Evolutionary conservation across 441 rosid genomes (phyloP).

Genomic region (Capsella rubella): DNA sequence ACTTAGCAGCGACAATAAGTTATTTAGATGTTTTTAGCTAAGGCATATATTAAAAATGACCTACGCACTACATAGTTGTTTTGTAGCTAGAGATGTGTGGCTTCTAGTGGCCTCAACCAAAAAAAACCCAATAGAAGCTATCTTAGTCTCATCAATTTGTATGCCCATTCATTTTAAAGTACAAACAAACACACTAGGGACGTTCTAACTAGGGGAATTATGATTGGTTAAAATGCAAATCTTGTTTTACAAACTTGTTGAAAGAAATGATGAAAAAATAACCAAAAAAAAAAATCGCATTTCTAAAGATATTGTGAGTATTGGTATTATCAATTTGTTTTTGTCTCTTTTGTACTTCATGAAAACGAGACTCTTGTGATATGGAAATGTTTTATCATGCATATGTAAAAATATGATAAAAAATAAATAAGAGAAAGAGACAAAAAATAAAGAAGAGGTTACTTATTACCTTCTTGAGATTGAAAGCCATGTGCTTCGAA

Average conservation of each 20-base stretch:
- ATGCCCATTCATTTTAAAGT: not conserved
- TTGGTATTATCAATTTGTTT: slow-evolving; percentile 1
- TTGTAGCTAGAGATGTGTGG: slow-evolving; percentile 2
- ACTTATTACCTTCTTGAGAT: slow-evolving; percentile 76
- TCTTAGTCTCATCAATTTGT: slow-evolving; percentile 23
- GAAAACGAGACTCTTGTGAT: not conserved
- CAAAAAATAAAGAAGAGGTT: slow-evolving; percentile 11
- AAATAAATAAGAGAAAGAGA: not conserved
- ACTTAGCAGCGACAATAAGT: not conserved
- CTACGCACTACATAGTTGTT: slow-evolving; percentile 3
- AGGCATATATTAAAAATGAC: not conserved
- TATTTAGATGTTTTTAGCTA: slow-evolving; percentile 3
- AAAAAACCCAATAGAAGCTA: not conserved
- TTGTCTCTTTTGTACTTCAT: slow-evolving; percentile 3
- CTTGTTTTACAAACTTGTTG: not conserved
- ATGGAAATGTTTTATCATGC: not conserved
- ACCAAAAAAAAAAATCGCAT: not conserved
- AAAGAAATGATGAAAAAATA: not conserved
- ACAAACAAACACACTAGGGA: not conserved
- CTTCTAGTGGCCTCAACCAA: slow-evolving; percentile 25
- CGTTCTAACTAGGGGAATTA: not conserved
- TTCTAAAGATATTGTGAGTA: not conserved
- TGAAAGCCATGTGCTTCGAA: slow-evolving; percentile 81
- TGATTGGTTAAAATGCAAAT: not conserved
- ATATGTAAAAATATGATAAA: not conserved